Percentiles rank a stretch among this genome's conserved stretches.
Conservation (phyloP, 805 yeast species). For the Saccharomycopsis lassenensis region DNA sequence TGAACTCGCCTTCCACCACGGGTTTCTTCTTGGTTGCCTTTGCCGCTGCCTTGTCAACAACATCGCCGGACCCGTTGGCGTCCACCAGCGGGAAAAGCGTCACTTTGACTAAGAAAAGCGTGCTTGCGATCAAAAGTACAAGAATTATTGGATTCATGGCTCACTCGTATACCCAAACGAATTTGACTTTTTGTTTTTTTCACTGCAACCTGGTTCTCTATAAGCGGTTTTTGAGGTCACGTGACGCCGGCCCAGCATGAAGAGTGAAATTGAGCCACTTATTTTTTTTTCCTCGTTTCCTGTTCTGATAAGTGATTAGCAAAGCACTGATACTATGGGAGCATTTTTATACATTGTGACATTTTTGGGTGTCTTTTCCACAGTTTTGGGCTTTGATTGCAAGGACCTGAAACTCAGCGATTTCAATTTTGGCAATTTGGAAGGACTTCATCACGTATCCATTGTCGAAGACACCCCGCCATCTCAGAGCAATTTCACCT, state of each 20-base stretch:
- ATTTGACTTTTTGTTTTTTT: background rate
- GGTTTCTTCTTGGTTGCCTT: slow-evolving; percentile 23
- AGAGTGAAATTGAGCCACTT: background rate
- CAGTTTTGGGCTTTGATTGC: slow-evolving; percentile 12
- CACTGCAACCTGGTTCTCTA: background rate
- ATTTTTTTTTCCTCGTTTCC: background rate
- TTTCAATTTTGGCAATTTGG: slow-evolving; percentile 36
- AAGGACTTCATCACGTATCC: slow-evolving; percentile 37
- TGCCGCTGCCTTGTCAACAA: too few relatives aligned
- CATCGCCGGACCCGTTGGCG: too few relatives aligned
- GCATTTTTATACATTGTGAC: background rate
- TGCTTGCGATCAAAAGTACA: background rate
- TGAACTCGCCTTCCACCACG: slow-evolving; percentile 40
- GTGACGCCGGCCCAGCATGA: background rate
- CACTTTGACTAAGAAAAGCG: slow-evolving; percentile 5
- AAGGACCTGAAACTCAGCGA: slow-evolving; percentile 9
- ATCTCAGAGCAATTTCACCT: slow-evolving; percentile 43
- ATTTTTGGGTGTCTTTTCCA: slow-evolving; percentile 1
- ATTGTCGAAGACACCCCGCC: slow-evolving; percentile 64
- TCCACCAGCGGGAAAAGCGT: slow-evolving; percentile 11
- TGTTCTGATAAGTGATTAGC: background rate
- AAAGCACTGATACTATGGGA: background rate
- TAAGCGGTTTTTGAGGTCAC: background rate
- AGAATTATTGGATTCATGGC: slow-evolving; percentile 7
- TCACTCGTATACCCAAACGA: background rate